Evolutionary conservation across 768 basidiomycete genomes (phyloP).

Genomic region (Xerocomellus intermedius): DNA sequence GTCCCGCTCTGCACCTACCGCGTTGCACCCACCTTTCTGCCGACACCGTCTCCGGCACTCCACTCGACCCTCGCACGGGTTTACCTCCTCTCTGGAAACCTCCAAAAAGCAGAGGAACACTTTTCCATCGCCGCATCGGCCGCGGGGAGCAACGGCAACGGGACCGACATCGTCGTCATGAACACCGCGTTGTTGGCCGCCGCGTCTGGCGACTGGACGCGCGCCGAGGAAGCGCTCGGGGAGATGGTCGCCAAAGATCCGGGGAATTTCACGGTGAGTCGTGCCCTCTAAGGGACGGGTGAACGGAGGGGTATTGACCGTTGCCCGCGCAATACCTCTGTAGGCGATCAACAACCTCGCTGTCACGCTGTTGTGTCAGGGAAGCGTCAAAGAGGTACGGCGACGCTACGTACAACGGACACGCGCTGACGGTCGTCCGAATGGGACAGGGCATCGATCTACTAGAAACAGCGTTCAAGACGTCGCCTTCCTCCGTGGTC

Average conservation of each 20-base stretch:
- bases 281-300: no score
- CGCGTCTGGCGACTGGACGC: slow-evolving; percentile 69
- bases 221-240: slow-evolving; percentile 46
- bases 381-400: slow-evolving; percentile 66
- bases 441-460: slow-evolving; percentile 62
- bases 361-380: slow-evolving; percentile 68
- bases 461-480: slow-evolving; percentile 58
- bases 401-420: no score
- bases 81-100: slow-evolving; percentile 71
- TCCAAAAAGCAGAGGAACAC: slow-evolving; percentile 56
- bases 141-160: slow-evolving; percentile 42
- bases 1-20: slow-evolving; percentile 58
- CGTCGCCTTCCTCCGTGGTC: slow-evolving; percentile 69
- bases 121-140: slow-evolving; percentile 45
- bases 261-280: slow-evolving; percentile 54
- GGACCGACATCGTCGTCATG: slow-evolving; percentile 50
- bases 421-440: background rate
- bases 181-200: slow-evolving; percentile 65
- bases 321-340: background rate
- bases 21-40: slow-evolving; percentile 5
- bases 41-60: slow-evolving; percentile 49
- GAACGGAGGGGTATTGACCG: no score
- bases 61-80: slow-evolving; percentile 71
- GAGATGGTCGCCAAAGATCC: slow-evolving; percentile 50
- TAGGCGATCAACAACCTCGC: slow-evolving; percentile 78